These are phyloP conservation scores for Quercus lobata DNA, from an alignment of 331 rosid genomes.

Conservation along the genomic window DNA sequence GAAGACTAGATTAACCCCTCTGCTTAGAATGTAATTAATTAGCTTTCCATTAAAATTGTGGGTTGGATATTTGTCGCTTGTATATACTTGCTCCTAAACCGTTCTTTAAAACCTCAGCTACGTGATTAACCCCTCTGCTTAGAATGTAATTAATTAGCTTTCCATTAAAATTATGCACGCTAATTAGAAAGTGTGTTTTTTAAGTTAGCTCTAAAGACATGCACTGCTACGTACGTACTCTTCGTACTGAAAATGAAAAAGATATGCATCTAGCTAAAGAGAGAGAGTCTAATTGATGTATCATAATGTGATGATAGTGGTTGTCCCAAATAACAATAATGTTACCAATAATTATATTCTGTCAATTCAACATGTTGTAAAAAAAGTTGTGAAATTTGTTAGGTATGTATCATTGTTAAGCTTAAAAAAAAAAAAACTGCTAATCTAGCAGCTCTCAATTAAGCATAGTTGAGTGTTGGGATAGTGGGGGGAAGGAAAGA, in stretches of 20 bases:
- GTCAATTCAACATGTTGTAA: too few species aligned
- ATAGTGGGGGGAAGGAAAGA: too few species aligned
- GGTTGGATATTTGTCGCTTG: too few species aligned
- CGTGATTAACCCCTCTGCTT: conserved; percentile 8
- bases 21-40: conserved; percentile 1
- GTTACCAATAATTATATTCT: too few species aligned
- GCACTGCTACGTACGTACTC: conserved; percentile 1
- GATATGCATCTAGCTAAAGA: neutral
- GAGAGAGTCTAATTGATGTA: neutral
- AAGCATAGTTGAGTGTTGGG: too few species aligned
- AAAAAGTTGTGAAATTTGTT: too few species aligned
- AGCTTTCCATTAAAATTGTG: too few species aligned
- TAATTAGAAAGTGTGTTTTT: neutral
- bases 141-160: neutral
- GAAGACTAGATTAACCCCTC: conserved; percentile 15
- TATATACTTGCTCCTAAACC: neutral
- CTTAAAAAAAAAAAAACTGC: too few species aligned
- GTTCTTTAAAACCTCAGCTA: neutral
- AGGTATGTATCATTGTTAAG: too few species aligned
- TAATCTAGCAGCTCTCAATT: too few species aligned
- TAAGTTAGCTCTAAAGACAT: neutral
- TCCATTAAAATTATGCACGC: neutral
- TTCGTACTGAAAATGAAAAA: neutral
- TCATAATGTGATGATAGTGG: too few species aligned
- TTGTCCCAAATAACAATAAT: too few species aligned